Evolutionary conservation across 2,329 filamentous ascomycete species (phyloP), one percentile per base, ranked within the genome.

Genomic region (Myrmaecium sp.): DNA sequence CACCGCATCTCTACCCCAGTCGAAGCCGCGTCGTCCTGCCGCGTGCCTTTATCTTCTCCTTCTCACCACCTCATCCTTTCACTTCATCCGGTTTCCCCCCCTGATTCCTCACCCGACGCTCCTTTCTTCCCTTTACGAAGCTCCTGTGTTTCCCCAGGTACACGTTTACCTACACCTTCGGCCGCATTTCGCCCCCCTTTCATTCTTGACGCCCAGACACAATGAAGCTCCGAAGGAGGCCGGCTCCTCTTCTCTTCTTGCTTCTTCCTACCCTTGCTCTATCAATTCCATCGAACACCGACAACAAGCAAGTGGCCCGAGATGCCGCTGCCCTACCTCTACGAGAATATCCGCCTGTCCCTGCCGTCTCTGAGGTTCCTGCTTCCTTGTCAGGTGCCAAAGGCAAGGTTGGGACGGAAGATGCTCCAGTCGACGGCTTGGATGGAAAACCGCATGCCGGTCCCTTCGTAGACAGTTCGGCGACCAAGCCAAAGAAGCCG

Each of bases 381-480:
- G 32, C 39, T 28, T 34, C 49, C 25, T 25, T 33, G 14, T 31
- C 45, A 4, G 40, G 30, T 3, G 31, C 40, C 7, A 51, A 54
- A 32, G 36, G 38, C 20, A 48, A 47, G 17, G 35, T 47, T 14
- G 70, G 69, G 28, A 74, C 71, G 27, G 83, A 83, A 49, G 75
- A 89, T 57, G 81, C 79, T 30, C 86, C 86, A 0, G 75, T 94
- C 12, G 89, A 95, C 48, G 84, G 84, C 23, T 76, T 78, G 41
- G 89, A 95, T 55, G 89, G 89, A 25, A 89, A 84, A 56, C 89
- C 89, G 24, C 86, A 94, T 47, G 70, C 75, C 12, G 89, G 89
- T 2, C 89, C 89, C 2, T 74, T 68, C 44, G 72, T 84, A 30
- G 70, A 74, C 34, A 66, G 49, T 23, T 47, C 48, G 6, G 38